Percentiles rank a stretch among this genome's conserved stretches.
Evolutionary conservation across 257 asterid genomes (phyloP).

Genomic region (Capsicum rhomboideum): DNA sequence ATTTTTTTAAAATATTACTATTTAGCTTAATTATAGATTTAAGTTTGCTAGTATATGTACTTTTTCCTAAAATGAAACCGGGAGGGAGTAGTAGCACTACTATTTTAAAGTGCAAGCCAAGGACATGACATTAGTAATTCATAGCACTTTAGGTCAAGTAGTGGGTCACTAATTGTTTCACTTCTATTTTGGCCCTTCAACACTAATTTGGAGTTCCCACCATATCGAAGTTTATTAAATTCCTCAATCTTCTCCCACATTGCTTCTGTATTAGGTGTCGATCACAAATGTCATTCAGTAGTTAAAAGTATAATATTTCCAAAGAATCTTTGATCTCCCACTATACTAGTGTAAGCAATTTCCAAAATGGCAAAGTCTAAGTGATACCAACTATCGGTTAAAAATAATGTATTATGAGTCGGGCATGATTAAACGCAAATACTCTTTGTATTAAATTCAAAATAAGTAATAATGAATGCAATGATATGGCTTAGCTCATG

Average conservation of each 20-base stretch:
- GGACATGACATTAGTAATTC: constrained; percentile 2
- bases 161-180: constrained; percentile 15
- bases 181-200: neutral
- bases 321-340: neutral
- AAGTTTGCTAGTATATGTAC: too few relatives aligned
- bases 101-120: neutral
- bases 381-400: neutral
- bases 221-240: neutral
- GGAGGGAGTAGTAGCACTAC: too few relatives aligned
- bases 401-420: neutral
- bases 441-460: neutral
- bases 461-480: neutral
- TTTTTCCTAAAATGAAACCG: too few relatives aligned
- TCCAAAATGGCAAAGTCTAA: neutral
- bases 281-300: neutral
- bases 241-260: neutral
- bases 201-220: neutral
- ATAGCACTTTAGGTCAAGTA: constrained; percentile 18
- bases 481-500: neutral
- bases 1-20: too few relatives aligned
- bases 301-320: neutral
- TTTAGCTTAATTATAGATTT: too few relatives aligned
- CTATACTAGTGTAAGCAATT: neutral
- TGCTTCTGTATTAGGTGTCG: neutral
- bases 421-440: neutral